Conservation (phyloP, 1,284 basidiomycete species). For the Sphagnurus paluster region DNA sequence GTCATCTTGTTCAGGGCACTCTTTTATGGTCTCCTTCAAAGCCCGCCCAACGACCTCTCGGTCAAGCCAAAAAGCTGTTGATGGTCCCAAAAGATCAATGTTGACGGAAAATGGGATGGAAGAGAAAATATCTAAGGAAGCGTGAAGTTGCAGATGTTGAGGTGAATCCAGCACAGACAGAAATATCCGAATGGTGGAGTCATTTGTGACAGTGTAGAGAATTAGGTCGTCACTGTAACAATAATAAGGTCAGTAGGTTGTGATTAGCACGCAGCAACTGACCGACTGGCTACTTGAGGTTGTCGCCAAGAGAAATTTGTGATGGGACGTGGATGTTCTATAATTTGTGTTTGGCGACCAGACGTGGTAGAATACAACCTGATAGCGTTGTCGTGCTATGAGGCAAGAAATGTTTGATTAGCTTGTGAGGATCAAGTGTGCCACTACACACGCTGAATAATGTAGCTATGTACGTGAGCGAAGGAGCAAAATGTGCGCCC, state of each 20-base stretch:
- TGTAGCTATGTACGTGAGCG: slow-evolving; percentile 71
- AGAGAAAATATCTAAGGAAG: slow-evolving; percentile 66
- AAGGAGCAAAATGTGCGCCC: slow-evolving; percentile 66
- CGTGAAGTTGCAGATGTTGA: slow-evolving; percentile 81
- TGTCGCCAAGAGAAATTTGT: slow-evolving; percentile 68
- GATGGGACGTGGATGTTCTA: slow-evolving; percentile 69
- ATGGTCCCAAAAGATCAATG: slow-evolving; percentile 35
- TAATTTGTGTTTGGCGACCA: slow-evolving; percentile 61
- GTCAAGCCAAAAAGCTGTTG: slow-evolving; percentile 65
- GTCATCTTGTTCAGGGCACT: slow-evolving; percentile 40
- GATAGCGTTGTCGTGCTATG: slow-evolving; percentile 57
- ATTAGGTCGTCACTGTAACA: slow-evolving; percentile 66
- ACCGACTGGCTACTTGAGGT: slow-evolving; percentile 67
- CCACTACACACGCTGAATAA: slow-evolving; percentile 51
- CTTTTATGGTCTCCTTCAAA: slow-evolving; percentile 41
- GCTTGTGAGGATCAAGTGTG: background rate
- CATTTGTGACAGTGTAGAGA: slow-evolving; percentile 74
- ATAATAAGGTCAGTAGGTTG: slow-evolving; percentile 7
- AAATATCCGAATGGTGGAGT: slow-evolving; percentile 81
- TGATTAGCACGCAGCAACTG: slow-evolving; percentile 24
- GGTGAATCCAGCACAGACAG: slow-evolving; percentile 87
- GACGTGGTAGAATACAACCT: slow-evolving; percentile 72
- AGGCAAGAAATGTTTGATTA: slow-evolving; percentile 5
- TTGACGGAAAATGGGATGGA: slow-evolving; percentile 45
- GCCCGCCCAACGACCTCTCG: slow-evolving; percentile 53